phyloP scores from a whole-genome alignment of 192 early-diverging fungal genomes.

The Pilobolus umbonatus region DNA sequence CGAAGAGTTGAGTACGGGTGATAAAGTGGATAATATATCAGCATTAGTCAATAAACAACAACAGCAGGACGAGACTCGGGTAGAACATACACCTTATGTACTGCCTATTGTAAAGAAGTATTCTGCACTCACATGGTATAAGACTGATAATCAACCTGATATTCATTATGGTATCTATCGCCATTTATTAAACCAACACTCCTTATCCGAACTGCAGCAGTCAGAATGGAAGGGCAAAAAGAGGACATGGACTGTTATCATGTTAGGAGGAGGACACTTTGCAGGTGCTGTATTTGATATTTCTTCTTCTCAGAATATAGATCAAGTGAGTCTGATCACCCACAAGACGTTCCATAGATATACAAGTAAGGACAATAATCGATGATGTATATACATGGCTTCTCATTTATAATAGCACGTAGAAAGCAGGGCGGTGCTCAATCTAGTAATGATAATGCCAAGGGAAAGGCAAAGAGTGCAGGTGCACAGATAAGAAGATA shows the following conservation, averaged over 20 bases:
- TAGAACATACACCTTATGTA: neutral
- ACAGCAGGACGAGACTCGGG: constrained; percentile 7
- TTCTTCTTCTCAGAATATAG: constrained; percentile 31
- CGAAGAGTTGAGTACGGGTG: constrained; percentile 7
- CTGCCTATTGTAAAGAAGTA: constrained; percentile 15
- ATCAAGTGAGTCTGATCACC: constrained; percentile 47
- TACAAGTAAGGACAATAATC: constrained; percentile 62
- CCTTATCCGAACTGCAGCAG: constrained; percentile 1
- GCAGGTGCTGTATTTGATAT: constrained; percentile 84
- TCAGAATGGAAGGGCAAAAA: constrained; percentile 13
- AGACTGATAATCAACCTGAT: neutral
- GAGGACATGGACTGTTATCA: constrained; percentile 70
- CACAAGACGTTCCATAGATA: constrained; percentile 97
- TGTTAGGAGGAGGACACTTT: constrained; percentile 87
- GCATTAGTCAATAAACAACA: constrained; percentile 3
- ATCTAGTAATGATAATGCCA: constrained; percentile 70
- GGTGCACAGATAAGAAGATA: constrained; percentile 86
- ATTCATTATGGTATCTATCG: constrained; percentile 45
- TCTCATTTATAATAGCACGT: constrained; percentile 63
- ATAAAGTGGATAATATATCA: constrained; percentile 3
- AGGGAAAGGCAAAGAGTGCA: constrained; percentile 80
- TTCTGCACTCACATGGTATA: constrained; percentile 37
- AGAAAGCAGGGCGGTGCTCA: constrained; percentile 95
- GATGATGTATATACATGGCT: neutral
- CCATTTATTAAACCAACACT: constrained; percentile 21